Base-by-base conservation (phyloP, 1,284 basidiomycete genomes). In the Tetrapyrgos nigripes region DNA sequence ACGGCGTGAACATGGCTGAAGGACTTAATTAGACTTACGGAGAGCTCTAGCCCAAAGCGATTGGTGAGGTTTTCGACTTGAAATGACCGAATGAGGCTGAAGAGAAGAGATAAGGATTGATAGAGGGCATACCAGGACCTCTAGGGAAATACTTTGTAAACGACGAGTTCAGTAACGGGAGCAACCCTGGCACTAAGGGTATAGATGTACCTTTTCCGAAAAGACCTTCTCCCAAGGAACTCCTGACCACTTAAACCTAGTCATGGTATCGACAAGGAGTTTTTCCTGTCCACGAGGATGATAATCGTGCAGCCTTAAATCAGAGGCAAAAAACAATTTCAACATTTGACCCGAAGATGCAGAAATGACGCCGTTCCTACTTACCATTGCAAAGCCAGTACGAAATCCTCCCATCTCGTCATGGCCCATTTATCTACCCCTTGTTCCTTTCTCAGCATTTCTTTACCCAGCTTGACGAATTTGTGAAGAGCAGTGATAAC, bases 331-430 rank as follows among this genome's bases (percentile, higher is more conserved):
- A 27, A 6, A 26, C 27, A 28, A 29, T 33, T 24, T 54, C 45
- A 13, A 29, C 43, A 37, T 17, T 9, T 28, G n/a, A 33, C 52
- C 10, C 53, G 40, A 35, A 47, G 17, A 40, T 53, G 43, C 10
- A 19, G 4, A n/a, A n/a, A n/a, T n/a, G n/a, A n/a, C n/a, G n/a
- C n/a, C n/a, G n/a, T n/a, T n/a, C n/a, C n/a, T 11, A 58, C 70
- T 37, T 62, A 83, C 83, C 84, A 85, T 68, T 85, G 82, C 61
- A 84, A 63, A 28, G 74, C 69, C 8, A 84, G 79, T 35, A 83
- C 80, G 62, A 84, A 85, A 63, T 86, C 83, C 67, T 85, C 82
- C 84, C 83, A 86, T 45, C 84, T 79, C 1, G 83, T 83, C 31
- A 74, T 73, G 13, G 81, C 72, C 84, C 84, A 86, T 13, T 77